phyloP scores from a whole-genome alignment of 352 stramenopile species.

The Globisporangium middletonii region DNA sequence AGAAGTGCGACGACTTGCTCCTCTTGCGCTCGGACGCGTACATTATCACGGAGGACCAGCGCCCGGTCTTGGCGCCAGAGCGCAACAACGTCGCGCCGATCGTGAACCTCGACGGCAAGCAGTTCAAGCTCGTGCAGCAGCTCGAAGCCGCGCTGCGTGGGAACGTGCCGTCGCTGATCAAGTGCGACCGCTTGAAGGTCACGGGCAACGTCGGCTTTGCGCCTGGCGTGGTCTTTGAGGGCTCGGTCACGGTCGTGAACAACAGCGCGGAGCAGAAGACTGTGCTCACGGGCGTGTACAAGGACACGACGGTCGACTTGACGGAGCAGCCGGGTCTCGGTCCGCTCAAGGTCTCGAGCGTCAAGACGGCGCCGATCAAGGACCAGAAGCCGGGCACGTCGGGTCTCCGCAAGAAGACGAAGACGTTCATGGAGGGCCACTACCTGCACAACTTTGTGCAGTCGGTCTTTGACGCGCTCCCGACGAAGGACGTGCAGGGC shows the following conservation, averaged over 20 bases:
- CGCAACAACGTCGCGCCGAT: slow-evolving; percentile 93
- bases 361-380: slow-evolving; percentile 89
- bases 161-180: slow-evolving; percentile 94
- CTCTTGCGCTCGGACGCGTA: slow-evolving; percentile 97
- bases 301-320: slow-evolving; percentile 94
- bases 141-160: slow-evolving; percentile 91
- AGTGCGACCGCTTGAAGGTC: slow-evolving; percentile 94
- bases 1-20: slow-evolving; percentile 85
- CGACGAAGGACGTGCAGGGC: slow-evolving; percentile 90
- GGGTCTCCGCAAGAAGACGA: slow-evolving; percentile 98
- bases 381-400: slow-evolving; percentile 97
- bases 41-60: slow-evolving; percentile 94
- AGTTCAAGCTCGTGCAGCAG: slow-evolving; percentile 98
- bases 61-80: slow-evolving; percentile 93
- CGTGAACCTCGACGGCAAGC: slow-evolving; percentile 94
- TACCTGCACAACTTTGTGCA: slow-evolving; percentile 99
- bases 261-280: slow-evolving; percentile 95
- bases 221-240: slow-evolving; percentile 90
- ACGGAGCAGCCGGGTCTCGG: slow-evolving; percentile 91
- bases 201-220: slow-evolving; percentile 94
- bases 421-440: slow-evolving; percentile 96
- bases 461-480: slow-evolving; percentile 95
- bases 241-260: slow-evolving; percentile 93
- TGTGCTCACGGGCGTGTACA: slow-evolving; percentile 90
- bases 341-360: slow-evolving; percentile 73